Evolutionary conservation across 495 filamentous ascomycete species (phyloP), one percentile per base, ranked within the genome.

Genomic region (Penicillium herquei): DNA sequence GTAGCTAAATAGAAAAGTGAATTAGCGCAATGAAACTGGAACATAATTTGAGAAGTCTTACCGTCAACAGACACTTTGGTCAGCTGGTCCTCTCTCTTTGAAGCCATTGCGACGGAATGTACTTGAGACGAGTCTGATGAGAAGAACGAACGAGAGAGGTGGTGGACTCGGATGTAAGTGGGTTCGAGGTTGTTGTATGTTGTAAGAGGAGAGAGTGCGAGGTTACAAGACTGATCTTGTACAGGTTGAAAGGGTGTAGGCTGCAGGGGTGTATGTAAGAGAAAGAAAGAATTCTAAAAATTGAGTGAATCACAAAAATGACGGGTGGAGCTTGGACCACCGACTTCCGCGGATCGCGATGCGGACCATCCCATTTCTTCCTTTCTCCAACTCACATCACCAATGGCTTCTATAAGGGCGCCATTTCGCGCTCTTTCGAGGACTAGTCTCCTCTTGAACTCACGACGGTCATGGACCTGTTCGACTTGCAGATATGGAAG

Each of bases 61-160:
- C 79, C 79, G 39, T 80, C 76, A 8, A 77, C 79, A 17, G 79
- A 81, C 51, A 79, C 70, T 51, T 76, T 81, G 43, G 72, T 72
- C 46, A 76, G 61, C 26, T 55, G 49, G 60, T 81, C 79, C 10
- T 75, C 74, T 40, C 52, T 68, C n/a, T 65, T 55, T 18, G 68
- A 51, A 21, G 76, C 66, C 78, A 80, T 78, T 60, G 54, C 48
- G 54, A 55, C 12, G 26, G 51, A 30, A 21, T 43, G 39, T 26
- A 53, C 12, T 32, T 14, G 31, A 4, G 47, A 39, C 18, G 33
- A 42, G 21, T n/a, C 34, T 37, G 34, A 7, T 43, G 11, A 9
- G 14, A 12, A 43, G 40, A 43, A 47, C 32, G n/a, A 8, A 9
- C 34, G 34, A 26, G 37, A 18, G 6, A 26, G 21, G 21, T 26